phyloP scores from a whole-genome alignment of 2,329 filamentous ascomycete genomes.

The Arthrobotrys conoides region DNA sequence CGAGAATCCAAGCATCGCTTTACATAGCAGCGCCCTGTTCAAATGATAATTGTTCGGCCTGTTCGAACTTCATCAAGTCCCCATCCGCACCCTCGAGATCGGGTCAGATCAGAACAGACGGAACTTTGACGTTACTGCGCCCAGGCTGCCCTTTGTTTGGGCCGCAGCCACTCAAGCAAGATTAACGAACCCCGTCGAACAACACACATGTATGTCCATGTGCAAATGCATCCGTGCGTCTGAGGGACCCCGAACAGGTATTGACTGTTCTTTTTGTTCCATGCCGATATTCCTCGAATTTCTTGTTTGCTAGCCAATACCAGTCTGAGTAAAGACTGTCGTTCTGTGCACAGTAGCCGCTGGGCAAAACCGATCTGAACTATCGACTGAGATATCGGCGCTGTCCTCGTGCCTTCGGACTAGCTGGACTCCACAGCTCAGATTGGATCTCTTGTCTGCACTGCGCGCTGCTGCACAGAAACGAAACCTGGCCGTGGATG shows the following conservation, averaged over 20 bases:
- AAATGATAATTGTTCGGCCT: constrained; percentile 11
- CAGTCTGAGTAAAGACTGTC: constrained; percentile 11
- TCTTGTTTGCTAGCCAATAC: constrained; percentile 22
- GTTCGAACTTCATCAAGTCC: constrained; percentile 27
- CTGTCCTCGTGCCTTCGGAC: constrained; percentile 20
- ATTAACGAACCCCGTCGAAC: constrained; percentile 36
- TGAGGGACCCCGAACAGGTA: constrained; percentile 21
- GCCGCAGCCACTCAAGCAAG: constrained; percentile 3
- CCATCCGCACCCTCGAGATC: constrained; percentile 15
- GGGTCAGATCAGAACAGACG: constrained; percentile 4
- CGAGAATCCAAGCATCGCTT: constrained; percentile 7
- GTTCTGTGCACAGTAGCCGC: constrained; percentile 9
- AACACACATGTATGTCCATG: constrained; percentile 40
- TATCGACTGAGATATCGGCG: constrained; percentile 17
- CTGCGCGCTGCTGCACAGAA: constrained; percentile 13
- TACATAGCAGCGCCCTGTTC: constrained; percentile 47
- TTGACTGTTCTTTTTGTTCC: constrained; percentile 15
- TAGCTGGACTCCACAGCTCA: neutral
- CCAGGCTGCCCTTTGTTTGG: constrained; percentile 10
- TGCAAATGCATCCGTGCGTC: constrained; percentile 31
- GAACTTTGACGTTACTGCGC: constrained; percentile 24
- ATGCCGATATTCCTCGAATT: constrained; percentile 23
- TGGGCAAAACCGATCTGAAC: neutral
- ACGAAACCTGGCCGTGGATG: constrained; percentile 43
- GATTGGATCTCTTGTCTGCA: constrained; percentile 22